A percentile compares a stretch with the other conserved stretches of the same genome.
Evolutionary conservation across 805 yeast species (phyloP).

Genomic region (Torulaspora indica): DNA sequence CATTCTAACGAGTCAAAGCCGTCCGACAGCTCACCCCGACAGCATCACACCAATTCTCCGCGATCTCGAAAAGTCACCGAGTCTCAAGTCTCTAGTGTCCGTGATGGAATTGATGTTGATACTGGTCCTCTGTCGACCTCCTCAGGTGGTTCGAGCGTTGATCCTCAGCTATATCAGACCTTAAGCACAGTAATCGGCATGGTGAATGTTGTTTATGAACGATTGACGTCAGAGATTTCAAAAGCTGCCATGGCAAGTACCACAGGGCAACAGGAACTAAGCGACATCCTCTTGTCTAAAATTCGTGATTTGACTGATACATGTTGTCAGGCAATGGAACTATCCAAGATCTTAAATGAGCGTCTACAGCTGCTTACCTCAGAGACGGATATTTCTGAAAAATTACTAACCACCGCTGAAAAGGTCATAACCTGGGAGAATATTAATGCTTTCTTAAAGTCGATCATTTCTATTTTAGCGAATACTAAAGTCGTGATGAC

Average conservation of each 20-base stretch:
- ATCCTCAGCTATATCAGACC: constrained; percentile 61
- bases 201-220: constrained; percentile 74
- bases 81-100: constrained; percentile 4
- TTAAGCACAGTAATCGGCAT: constrained; percentile 57
- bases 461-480: constrained; percentile 78
- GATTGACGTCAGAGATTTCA: constrained; percentile 61
- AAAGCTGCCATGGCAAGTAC: constrained; percentile 57
- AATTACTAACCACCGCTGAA: constrained; percentile 45
- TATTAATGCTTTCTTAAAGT: constrained; percentile 72
- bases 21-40: constrained; percentile 20
- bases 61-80: constrained; percentile 15
- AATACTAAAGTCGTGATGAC: constrained; percentile 77
- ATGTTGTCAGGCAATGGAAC: constrained; percentile 77
- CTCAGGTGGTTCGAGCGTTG: constrained; percentile 47
- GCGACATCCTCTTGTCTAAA: constrained; percentile 43
- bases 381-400: constrained; percentile 19
- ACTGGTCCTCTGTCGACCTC: constrained; percentile 28
- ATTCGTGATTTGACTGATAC: constrained; percentile 73
- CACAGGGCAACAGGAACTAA: constrained; percentile 36
- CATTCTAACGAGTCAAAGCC: constrained; percentile 8
- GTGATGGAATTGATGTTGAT: constrained; percentile 14
- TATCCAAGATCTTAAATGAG: constrained; percentile 59
- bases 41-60: constrained; percentile 13
- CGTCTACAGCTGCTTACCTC: constrained; percentile 48
- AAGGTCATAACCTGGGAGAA: constrained; percentile 78